Evolutionary conservation across 805 yeast species (phyloP).

Genomic region (Lachancea sp.): DNA sequence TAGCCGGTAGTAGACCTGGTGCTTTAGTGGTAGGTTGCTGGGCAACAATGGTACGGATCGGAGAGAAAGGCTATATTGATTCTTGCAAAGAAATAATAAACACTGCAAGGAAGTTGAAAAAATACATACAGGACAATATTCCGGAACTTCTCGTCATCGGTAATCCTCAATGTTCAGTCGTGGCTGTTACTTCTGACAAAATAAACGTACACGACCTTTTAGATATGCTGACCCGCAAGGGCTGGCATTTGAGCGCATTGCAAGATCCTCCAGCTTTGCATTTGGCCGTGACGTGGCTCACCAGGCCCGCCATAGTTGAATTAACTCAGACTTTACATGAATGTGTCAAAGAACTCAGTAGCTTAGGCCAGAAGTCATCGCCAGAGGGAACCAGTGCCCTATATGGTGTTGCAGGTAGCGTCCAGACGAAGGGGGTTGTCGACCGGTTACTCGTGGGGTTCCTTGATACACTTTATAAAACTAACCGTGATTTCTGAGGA

Average conservation of each 20-base stretch:
- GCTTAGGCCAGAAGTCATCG: conserved; percentile 27
- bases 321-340: conserved; percentile 47
- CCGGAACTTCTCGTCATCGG: conserved; percentile 69
- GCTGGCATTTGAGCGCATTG: conserved; percentile 82
- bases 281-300: conserved; percentile 74
- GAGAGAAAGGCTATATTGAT: conserved; percentile 72
- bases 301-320: conserved; percentile 54
- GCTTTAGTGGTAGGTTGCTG: conserved; percentile 97
- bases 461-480: conserved; percentile 71
- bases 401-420: conserved; percentile 94
- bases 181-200: conserved; percentile 61
- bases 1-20: conserved; percentile 97
- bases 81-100: conserved; percentile 61
- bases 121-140: conserved; percentile 40
- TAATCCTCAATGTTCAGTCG: conserved; percentile 77
- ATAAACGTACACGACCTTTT: conserved; percentile 71
- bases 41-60: conserved; percentile 83
- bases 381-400: conserved; percentile 74
- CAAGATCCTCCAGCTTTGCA: conserved; percentile 91
- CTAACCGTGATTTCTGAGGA: conserved; percentile 17
- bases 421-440: conserved; percentile 76
- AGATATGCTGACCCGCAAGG: conserved; percentile 53
- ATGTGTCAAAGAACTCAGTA: conserved; percentile 39
- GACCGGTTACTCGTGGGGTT: conserved; percentile 74
- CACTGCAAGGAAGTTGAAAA: conserved; percentile 54